These are phyloP conservation scores for Blastomyces parvus DNA, from an alignment of 2,329 filamentous ascomycete species.

Conservation along the genomic window DNA sequence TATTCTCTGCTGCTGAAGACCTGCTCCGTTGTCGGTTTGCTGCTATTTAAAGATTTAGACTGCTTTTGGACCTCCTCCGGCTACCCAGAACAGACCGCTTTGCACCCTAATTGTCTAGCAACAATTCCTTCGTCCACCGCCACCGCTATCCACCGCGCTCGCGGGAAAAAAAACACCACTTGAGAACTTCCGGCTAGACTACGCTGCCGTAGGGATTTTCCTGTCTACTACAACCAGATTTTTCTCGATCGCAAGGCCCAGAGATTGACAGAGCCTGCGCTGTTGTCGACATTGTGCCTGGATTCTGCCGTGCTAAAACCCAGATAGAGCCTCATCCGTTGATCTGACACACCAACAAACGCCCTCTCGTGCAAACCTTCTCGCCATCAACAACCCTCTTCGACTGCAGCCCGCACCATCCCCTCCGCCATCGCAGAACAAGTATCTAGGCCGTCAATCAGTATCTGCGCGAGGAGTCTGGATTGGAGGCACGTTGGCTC, in stretches of 20 bases:
- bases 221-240: background rate
- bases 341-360: background rate
- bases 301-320: background rate
- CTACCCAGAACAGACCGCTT: background rate
- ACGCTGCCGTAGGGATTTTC: background rate
- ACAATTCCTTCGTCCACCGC: slow-evolving; percentile 9
- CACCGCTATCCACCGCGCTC: background rate
- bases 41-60: background rate
- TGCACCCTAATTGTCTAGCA: background rate
- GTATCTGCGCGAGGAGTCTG: slow-evolving; percentile 1
- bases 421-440: slow-evolving; percentile 3
- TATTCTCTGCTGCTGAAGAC: background rate
- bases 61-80: background rate
- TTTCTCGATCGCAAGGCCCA: background rate
- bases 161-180: background rate
- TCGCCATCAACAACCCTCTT: background rate
- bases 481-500: slow-evolving; percentile 5
- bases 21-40: background rate
- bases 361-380: background rate
- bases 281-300: background rate
- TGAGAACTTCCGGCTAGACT: background rate
- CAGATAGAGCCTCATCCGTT: slow-evolving; percentile 2
- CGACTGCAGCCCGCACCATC: background rate
- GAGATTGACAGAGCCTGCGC: background rate
- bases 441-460: background rate